Evolutionary conservation across 78 protist species (phyloP), one percentile per base, ranked within the genome.

Genomic region (Dictyostelium brefeldianum): DNA sequence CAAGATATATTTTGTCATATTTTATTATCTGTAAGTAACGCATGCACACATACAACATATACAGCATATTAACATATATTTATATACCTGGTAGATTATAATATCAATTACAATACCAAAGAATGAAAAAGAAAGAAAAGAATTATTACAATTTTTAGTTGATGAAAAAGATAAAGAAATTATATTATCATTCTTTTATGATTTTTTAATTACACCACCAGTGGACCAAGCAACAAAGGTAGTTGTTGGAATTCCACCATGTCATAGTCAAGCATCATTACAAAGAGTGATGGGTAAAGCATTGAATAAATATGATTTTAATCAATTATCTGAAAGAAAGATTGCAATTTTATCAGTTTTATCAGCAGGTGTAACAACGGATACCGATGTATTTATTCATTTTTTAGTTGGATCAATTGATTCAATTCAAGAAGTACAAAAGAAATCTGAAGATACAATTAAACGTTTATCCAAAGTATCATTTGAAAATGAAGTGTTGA

Each of bases 1-100:
- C 95, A 91, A 54, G 89, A 79, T 78, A 77, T 77, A 50, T 75
- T 91, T 43, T 81, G 83, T 78, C 95, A 91, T 51, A 91, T 91
- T 53, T 22, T 81, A 20, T 53, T 62, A 64, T 43, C 80, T 54
- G 81, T 77, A 59, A 8, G 80, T 57, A 18, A 3, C 18, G 1
- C 62, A 54, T 54, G 3, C 27, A 54, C 18, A 54, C 3, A 54
- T 12, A 54, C 2, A n/a, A 36, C 2, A 36, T 36, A 36, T 3
- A 36, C 43, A 36, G 2, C 43, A 17, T 20, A 6, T 17, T 41
- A 79, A 15, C 41, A 20, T 41, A 12, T 25, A 59, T 29, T 51
- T 22, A 51, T 41, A 7, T 54, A 50, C 51, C 11, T 36, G n/a
- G 4, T 6, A 73, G 83, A 74, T 73, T 25, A 22, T 85, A 27